Base-by-base conservation (phyloP, 2,329 filamentous ascomycete species). In the Fusarium sp. region DNA sequence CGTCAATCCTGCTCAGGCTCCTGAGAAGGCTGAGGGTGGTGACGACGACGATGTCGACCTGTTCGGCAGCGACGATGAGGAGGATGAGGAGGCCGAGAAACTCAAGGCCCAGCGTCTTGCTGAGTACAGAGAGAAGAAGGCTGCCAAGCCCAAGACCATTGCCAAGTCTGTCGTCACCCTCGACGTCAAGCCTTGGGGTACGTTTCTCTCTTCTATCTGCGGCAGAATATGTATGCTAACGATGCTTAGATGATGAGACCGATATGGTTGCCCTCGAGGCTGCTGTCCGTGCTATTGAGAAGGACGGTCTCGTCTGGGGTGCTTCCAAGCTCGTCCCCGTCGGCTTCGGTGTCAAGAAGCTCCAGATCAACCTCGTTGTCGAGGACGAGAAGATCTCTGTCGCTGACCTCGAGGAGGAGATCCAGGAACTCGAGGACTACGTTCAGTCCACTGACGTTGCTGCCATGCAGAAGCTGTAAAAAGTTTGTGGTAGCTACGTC, bases 161-260 rank as follows among this genome's bases (percentile, higher is more conserved):
- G 96, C 96, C 82, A 99, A 99, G 90, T 98, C 95, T 67, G 87
- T 98, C 71, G 94, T 98, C 80, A 98, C 94, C 75, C 79, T 99
- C 76, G 95, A 98, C 79, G 93, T 99, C 76, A 99, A 99, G 91
- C 96, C 96, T 80, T 98, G 96, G 95, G 96, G 95, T 97, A 92
- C 77, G 93, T 87, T 57, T 37, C 6, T 13, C 15, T 32, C 27
- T 14, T 7, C 12, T 8, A 7, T 13, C 11, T 9, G 11, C 13
- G 15, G 2, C n/a, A 18, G 8, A 20, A 23, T 32, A 13, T 18
- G 45, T 49, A 73, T 75, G 55, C 74, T 80, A 75, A 80, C 69
- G 5, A 44, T 23, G 35, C 56, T 12, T 68, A 91, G 93, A 97
- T 85, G 94, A 98, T 78, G 94, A 97, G 91, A 98, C 95, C 78